Base-by-base conservation (phyloP, 2,329 filamentous ascomycete genomes). In the Paraphaeosphaeria minitans region DNA sequence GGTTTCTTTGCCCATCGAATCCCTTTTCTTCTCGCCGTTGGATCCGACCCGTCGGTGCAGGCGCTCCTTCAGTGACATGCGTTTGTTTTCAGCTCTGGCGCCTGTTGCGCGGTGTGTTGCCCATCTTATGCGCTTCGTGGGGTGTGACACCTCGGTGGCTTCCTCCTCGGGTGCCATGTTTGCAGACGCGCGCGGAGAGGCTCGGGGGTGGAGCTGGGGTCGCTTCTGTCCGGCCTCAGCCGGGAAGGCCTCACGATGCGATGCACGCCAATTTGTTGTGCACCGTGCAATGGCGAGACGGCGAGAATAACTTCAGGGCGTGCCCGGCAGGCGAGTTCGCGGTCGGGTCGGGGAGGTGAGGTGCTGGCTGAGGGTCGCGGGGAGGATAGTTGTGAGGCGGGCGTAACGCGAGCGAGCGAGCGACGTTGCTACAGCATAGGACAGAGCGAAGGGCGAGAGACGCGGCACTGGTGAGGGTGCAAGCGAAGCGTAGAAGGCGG, bases 21-120 rank as follows among this genome's bases (percentile, higher is more conserved):
- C 73, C 39, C 77, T 67, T 55, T 75, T 77, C 83, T 93, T 93
- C 78, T 95, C 90, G 66, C 79, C 84, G 66, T 79, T 84, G 59
- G 84, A 85, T 57, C 79, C 80, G 61, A 81, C 80, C 69, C 83
- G 81, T 71, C 85, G 88, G 74, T 91, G 86, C 63, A 88, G 82
- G 67, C 93, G 89, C 70, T 90, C 88, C 70, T 95, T 86, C 63
- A 98, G 88, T 47, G 91, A 95, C 58, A 89, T 81, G 63, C 95
- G 88, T 83, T 97, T 98, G 75, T 86, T 84, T 67, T 84, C 83
- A 64, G 90, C 92, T 74, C 88, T 91, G 73, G 88, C 85, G 69
- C 91, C 87, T 14, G 88, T 88, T 77, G 91, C 86, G 75, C 92
- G 91, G 72, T 93, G 91, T n/a, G 95, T 98, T 19, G 95, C 94